Evolutionary conservation across 2,329 filamentous ascomycete species (phyloP), one percentile per base, ranked within the genome.

Genomic region (Didymella arachidicola): DNA sequence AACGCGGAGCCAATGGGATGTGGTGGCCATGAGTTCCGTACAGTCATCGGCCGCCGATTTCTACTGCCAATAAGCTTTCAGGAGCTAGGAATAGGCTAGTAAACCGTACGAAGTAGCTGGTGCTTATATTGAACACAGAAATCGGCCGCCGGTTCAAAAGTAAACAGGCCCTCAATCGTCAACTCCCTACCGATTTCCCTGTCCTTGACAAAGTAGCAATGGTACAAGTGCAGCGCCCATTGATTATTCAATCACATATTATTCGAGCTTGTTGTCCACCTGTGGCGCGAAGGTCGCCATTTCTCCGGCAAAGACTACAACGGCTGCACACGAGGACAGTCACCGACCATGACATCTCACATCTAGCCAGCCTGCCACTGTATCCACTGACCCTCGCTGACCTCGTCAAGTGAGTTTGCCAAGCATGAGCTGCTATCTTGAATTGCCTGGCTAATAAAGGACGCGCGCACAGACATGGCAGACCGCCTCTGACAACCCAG

Each of bases 381-480:
- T 91, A 96, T 72, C 87, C 89, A 11, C 81, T 98, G 71, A 95
- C 92, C 26, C 85, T 99, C 32, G 88, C 89, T 57, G 95, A 98
- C 73, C 83, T 99, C 6, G 90, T 97, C 68, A 94, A 89, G 90
- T 96, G 83, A 67, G 82, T 53, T 53, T 47, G 42, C 49, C 32
- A 5, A 16, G 6, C 11, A 2, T 2, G 10, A 7, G n/a, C 44
- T 18, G 22, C 8, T 26, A 19, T 7, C 2, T 16, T 16, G 42
- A 34, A 7, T 6, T 8, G 12, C 12, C 7, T 29, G 32, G 48
- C 59, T 67, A 56, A 73, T 53, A 10, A 14, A 41, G 43, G 51
- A 57, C 49, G 59, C 58, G 53, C 58, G 32, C 59, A 25, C 57
- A 87, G 86, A 75, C 86, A 89, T 79, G 95, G 95, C 60, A 88